Evolutionary conservation across 768 basidiomycete species (phyloP).

Genomic region (Suillus subaureus): DNA sequence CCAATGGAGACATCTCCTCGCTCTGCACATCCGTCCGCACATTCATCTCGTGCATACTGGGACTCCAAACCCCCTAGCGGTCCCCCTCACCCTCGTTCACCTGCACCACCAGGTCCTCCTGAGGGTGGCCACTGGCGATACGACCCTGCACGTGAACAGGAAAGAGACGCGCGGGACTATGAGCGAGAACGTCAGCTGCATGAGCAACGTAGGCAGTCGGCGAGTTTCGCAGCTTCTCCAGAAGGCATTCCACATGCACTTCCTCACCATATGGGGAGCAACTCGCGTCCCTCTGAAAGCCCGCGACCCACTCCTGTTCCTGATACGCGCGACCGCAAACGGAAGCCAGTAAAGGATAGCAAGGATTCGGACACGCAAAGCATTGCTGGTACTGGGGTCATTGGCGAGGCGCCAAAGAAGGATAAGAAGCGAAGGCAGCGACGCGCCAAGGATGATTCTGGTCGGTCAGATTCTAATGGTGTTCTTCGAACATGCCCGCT

Average conservation of each 20-base stretch:
- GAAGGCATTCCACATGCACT: slow-evolving; percentile 38
- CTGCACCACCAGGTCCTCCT: slow-evolving; percentile 37
- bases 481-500: slow-evolving; percentile 31
- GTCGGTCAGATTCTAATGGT: slow-evolving; percentile 28
- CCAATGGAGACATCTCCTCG: slow-evolving; percentile 68
- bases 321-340: slow-evolving; percentile 49
- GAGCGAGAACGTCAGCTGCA: slow-evolving; percentile 32
- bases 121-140: slow-evolving; percentile 57
- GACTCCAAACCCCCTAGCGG: slow-evolving; percentile 54
- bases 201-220: slow-evolving; percentile 38
- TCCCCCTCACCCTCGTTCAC: slow-evolving; percentile 32
- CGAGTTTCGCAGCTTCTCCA: slow-evolving; percentile 49
- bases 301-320: slow-evolving; percentile 47
- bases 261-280: slow-evolving; percentile 32
- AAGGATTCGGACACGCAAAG: slow-evolving; percentile 45
- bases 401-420: slow-evolving; percentile 53
- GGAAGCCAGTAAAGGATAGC: slow-evolving; percentile 48
- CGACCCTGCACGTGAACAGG: slow-evolving; percentile 61
- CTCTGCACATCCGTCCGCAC: slow-evolving; percentile 43
- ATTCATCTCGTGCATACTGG: slow-evolving; percentile 51
- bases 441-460: slow-evolving; percentile 46
- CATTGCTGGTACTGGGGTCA: slow-evolving; percentile 25
- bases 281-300: slow-evolving; percentile 59
- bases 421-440: slow-evolving; percentile 54
- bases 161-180: slow-evolving; percentile 48